Evolutionary conservation across 148 eudicot genomes (phyloP), one percentile per base, ranked within the genome.

Genomic region (Beta vulgaris): DNA sequence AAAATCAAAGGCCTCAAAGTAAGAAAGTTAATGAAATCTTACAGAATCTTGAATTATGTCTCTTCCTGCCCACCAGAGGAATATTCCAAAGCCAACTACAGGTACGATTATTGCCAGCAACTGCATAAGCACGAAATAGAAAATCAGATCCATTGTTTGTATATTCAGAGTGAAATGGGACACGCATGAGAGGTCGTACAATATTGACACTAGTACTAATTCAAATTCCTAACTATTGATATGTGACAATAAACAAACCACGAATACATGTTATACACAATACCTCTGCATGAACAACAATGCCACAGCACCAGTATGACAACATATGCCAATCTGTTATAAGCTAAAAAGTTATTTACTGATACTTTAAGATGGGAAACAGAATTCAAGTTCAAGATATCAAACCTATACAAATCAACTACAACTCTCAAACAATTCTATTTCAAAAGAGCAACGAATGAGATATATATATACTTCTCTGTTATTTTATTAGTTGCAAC

Each of bases 11-110:
- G 55, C 43, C 46, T 48, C 7, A 69, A 54, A 48, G 60, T 44
- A 13, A 49, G 28, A 32, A 63, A 77, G 55, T 62, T 57, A 42
- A 85, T 44, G 73, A 76, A 76, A 76, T 76, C 93, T 91, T 66
- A 93, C 98, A 81, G 85, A 87, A 88, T 87, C 79, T 83, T 87
- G 88, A 72, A 94, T 81, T 51, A 91, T 88, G 80, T 88, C 98
- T 62, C 88, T 82, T 59, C 95, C 89, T 5, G 92, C 96, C 98
- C 98, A 94, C 98, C 98, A 94, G 19, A 94, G 83, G 61, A 94
- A 86, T 74, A 82, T 96, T 82, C 89, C 98, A 58, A 94, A 70
- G 49, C 97, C 98, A 34, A 86, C 82, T 34, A 90, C 64, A 43
- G 97, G 98, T 31, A 94, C 48, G 28, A 94, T 76, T 73, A 94